A percentile compares a stretch with the other conserved stretches of the same genome.
Conservation (phyloP, 495 filamentous ascomycete genomes). For the Parmelia sp. region DNA sequence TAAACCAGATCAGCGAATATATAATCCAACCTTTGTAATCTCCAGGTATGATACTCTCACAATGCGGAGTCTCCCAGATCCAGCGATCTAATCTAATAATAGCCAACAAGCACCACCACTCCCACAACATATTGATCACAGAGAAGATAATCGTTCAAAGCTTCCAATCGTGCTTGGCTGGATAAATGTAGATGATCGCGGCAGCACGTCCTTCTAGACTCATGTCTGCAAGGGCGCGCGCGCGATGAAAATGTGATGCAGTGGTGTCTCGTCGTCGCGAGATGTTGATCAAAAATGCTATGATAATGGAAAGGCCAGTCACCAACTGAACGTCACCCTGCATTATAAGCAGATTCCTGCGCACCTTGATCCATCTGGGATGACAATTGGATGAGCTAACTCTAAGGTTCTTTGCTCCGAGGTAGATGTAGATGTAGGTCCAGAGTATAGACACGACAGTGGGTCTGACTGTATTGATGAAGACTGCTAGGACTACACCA, state of each 20-base stretch:
- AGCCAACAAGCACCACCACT: neutral
- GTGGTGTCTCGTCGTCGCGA: conserved; percentile 2
- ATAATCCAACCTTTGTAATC: neutral
- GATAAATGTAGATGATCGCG: neutral
- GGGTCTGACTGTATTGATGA: neutral
- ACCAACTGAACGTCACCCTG: conserved; percentile 5
- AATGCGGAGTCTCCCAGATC: neutral
- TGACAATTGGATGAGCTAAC: neutral
- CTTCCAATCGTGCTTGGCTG: conserved; percentile 2
- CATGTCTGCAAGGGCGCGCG: neutral
- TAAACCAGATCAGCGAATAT: neutral
- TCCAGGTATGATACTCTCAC: neutral
- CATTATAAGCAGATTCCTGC: neutral
- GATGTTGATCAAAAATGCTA: neutral
- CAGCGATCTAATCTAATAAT: neutral
- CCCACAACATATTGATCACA: neutral
- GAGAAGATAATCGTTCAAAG: neutral
- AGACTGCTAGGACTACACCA: neutral
- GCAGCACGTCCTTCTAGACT: neutral
- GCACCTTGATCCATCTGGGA: neutral
- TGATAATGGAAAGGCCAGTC: neutral
- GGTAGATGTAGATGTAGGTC: neutral
- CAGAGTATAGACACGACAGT: neutral
- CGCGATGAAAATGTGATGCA: conserved; percentile 8
- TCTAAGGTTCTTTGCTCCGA: neutral